These are phyloP conservation scores for Penicillium sumatraense DNA, from an alignment of 2,329 filamentous ascomycete genomes.

Conservation along the genomic window DNA sequence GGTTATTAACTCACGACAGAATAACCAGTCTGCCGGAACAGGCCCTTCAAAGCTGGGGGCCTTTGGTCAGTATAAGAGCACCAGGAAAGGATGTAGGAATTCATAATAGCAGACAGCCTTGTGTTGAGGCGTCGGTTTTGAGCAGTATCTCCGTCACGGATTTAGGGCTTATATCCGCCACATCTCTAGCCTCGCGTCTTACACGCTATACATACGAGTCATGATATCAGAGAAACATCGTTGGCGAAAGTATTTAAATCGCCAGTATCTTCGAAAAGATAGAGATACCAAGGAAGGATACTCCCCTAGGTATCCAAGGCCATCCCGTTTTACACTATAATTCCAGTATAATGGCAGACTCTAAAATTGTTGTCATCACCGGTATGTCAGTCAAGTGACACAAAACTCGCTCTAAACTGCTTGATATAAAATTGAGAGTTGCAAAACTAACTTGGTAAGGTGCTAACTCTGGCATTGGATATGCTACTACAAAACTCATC, in stretches of 20 bases:
- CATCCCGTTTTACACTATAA: not conserved
- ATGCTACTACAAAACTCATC: constrained; percentile 21
- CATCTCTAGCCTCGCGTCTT: too few species aligned
- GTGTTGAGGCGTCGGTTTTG: not conserved
- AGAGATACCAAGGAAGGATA: too few species aligned
- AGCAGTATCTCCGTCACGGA: not conserved
- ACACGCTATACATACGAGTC: too few species aligned
- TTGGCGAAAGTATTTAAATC: not conserved
- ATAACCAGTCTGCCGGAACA: too few species aligned
- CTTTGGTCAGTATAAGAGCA: too few species aligned
- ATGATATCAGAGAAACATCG: not conserved
- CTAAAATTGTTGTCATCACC: constrained; percentile 13
- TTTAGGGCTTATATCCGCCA: not conserved
- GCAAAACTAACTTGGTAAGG: constrained; percentile 11
- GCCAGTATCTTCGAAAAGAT: too few species aligned
- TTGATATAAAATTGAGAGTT: not conserved
- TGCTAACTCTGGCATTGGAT: constrained; percentile 26
- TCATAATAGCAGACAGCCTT: not conserved
- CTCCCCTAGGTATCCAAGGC: too few species aligned
- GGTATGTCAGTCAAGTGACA: not conserved
- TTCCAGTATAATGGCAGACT: not conserved
- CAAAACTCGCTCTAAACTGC: too few species aligned
- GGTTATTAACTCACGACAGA: too few species aligned
- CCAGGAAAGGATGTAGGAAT: too few species aligned
- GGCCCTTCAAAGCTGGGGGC: too few species aligned